Conservation (phyloP, 2,329 filamentous ascomycete genomes). For the Ophiostoma sp. region DNA sequence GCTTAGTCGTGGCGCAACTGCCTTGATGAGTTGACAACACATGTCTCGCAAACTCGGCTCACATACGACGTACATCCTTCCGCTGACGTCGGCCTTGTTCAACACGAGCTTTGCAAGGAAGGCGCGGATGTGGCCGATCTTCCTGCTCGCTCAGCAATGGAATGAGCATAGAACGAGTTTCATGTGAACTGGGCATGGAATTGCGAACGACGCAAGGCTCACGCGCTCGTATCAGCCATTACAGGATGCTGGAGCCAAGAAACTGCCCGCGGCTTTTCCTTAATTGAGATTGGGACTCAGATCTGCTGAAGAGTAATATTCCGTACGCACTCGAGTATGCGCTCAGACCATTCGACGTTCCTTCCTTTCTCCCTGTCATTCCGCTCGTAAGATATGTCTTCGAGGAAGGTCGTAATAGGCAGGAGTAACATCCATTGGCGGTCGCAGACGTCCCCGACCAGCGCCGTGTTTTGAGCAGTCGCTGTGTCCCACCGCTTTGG, state of each 20-base stretch:
- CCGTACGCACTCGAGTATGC: background rate
- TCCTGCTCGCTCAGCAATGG: background rate
- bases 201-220: background rate
- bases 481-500: slow-evolving; percentile 1
- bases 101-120: slow-evolving; percentile 1
- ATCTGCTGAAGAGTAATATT: background rate
- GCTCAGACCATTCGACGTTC: background rate
- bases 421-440: background rate
- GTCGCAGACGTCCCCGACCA: background rate
- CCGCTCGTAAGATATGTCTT: background rate
- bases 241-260: background rate
- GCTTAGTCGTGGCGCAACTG: background rate
- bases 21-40: background rate
- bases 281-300: background rate
- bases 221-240: background rate
- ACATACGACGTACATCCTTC: no score
- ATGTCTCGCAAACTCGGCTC: background rate
- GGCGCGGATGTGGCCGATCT: background rate
- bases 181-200: background rate
- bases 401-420: background rate
- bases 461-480: background rate
- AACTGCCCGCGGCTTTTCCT: background rate
- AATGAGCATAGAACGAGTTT: background rate
- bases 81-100: background rate
- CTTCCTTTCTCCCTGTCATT: background rate